Evolutionary conservation across 768 basidiomycete species (phyloP).

Genomic region (Calocera viscosa): DNA sequence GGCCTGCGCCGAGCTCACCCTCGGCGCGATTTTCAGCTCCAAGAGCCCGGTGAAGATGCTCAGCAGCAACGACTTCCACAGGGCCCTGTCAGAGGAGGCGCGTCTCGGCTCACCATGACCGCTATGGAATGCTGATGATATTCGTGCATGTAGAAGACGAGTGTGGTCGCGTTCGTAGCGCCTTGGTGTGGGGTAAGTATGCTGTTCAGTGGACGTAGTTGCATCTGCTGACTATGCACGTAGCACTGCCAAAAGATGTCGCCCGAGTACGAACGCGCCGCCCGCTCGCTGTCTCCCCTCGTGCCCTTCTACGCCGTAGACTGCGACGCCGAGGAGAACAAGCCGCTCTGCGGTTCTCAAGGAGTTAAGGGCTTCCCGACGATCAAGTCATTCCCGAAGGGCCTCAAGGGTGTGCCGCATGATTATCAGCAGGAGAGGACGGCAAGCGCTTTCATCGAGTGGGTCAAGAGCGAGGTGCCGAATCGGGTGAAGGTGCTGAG

Average conservation of each 20-base stretch:
- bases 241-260: constrained; percentile 78
- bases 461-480: constrained; percentile 61
- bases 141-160: constrained; percentile 42
- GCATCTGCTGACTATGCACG: neutral
- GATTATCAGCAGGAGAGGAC: constrained; percentile 62
- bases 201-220: neutral
- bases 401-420: constrained; percentile 46
- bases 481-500: constrained; percentile 49
- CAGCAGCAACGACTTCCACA: constrained; percentile 55
- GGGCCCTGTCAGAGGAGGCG: constrained; percentile 62
- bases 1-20: neutral
- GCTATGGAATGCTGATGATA: neutral
- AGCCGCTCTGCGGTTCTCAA: constrained; percentile 58
- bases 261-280: constrained; percentile 77
- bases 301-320: constrained; percentile 88
- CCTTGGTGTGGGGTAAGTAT: constrained; percentile 81
- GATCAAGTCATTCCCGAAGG: constrained; percentile 80
- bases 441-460: constrained; percentile 60
- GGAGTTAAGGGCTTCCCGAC: constrained; percentile 88
- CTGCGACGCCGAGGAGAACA: constrained; percentile 74
- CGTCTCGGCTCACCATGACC: constrained; percentile 11
- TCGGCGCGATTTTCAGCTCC: constrained; percentile 6
- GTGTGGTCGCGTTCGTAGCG: constrained; percentile 82
- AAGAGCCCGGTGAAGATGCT: constrained; percentile 60
- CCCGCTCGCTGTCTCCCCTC: constrained; percentile 61